phyloP scores from a whole-genome alignment of 2,329 filamentous ascomycete species.

The Pyrenochaeta sp. region DNA sequence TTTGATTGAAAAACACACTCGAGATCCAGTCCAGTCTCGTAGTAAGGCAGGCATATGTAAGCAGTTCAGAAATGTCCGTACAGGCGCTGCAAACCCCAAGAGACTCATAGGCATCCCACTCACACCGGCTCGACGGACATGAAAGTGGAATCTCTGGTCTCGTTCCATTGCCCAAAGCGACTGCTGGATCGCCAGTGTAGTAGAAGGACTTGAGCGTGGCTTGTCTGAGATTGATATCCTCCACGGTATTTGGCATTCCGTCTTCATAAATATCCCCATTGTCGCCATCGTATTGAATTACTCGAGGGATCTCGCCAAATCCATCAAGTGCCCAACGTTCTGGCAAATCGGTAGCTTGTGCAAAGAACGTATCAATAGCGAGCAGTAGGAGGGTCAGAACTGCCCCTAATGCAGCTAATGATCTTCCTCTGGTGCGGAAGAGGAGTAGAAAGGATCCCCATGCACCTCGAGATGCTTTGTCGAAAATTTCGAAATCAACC shows the following conservation, averaged over 20 bases:
- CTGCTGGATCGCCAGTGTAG: conserved; percentile 11
- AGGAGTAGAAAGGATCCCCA: conserved; percentile 29
- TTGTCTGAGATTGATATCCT: neutral
- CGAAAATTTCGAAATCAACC: conserved; percentile 41
- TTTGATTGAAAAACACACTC: neutral
- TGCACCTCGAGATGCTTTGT: conserved; percentile 33
- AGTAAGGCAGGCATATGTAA: conserved; percentile 23
- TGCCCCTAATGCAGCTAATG: conserved; percentile 26
- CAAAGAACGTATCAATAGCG: conserved; percentile 36
- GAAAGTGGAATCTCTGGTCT: conserved; percentile 15
- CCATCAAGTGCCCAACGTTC: conserved; percentile 2
- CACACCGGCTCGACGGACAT: conserved; percentile 32
- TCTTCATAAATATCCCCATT: conserved; percentile 11
- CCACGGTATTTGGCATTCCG: neutral
- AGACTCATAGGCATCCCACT: conserved; percentile 26
- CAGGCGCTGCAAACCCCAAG: conserved; percentile 32
- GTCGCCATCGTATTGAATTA: conserved; percentile 8
- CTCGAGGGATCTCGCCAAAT: conserved; percentile 2
- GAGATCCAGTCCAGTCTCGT: conserved; percentile 22
- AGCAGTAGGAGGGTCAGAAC: conserved; percentile 25
- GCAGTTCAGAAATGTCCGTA: conserved; percentile 19
- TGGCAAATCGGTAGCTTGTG: conserved; percentile 28
- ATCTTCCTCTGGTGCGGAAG: conserved; percentile 23
- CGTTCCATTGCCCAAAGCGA: conserved; percentile 11
- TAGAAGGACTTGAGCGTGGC: conserved; percentile 9